Base-by-base conservation (phyloP, 768 basidiomycete genomes). In the Nidularia sp. region DNA sequence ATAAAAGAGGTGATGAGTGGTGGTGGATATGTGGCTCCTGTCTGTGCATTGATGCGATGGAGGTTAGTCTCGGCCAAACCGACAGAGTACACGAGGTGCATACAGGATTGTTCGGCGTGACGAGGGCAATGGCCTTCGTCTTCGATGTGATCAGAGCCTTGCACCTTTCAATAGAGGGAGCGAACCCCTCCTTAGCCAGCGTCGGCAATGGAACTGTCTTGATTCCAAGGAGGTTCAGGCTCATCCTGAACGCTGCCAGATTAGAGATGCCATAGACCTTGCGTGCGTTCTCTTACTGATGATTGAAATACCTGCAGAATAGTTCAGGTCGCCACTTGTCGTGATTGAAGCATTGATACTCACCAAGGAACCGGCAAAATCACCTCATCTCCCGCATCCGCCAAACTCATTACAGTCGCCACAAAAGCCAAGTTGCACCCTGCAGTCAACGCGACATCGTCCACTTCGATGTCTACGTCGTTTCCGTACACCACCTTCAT, bases 71-170 rank as follows among this genome's bases (percentile, higher is more conserved):
- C 25, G 25, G 3, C 25, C 25, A 18, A 4, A 22, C 13, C 35
- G 6, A 25, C 12, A 6, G 1, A 33, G n/a, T 10, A 34, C 25
- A 15, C 15, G 47, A 34, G 25, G 32, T n/a, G 57, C 76, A 43
- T 47, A 86, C 84, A 0, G 86, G 88, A 57, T 91, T 91, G 56
- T 89, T 90, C 6, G 89, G 89, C 0, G 86, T 80, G 34, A 91
- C 84, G 1, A 93, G 78, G 3, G 82, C 78, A 44, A 93, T 88
- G 0, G 87, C 89, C 47, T 76, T 77, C 0, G 86, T 89, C 45
- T 73, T 77, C 0, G 71, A 46, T 0, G 83, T 83, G 54, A 89
- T 81, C 15, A 89, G 59, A 5, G 63, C 60, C 10, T 66, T 70
- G 49, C 84, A 84, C 6, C 70, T 66, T 1, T 73, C 65, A 0